These are phyloP conservation scores for Neofusicoccum umdonicola DNA, from an alignment of 2,329 filamentous ascomycete species.

Conservation along the genomic window DNA sequence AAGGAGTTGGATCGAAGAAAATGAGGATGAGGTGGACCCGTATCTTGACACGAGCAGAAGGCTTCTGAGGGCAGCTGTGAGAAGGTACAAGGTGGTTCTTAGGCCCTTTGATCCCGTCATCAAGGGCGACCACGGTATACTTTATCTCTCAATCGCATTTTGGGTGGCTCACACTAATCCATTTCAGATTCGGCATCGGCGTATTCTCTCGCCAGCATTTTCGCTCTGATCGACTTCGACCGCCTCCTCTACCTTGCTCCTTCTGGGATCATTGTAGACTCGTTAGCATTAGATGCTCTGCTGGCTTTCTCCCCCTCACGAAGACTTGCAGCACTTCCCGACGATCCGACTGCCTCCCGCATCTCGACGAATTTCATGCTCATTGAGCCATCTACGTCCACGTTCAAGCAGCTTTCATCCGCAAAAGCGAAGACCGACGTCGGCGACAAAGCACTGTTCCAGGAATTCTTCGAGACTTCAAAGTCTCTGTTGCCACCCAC, in stretches of 20 bases:
- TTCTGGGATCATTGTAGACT: constrained; percentile 47
- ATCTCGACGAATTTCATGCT: constrained; percentile 39
- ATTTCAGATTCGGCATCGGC: constrained; percentile 24
- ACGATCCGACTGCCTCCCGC: constrained; percentile 28
- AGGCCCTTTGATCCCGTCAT: constrained; percentile 43
- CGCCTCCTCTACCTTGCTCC: constrained; percentile 45
- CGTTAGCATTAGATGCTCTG: constrained; percentile 45
- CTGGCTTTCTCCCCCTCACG: constrained; percentile 41
- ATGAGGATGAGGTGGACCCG: constrained; percentile 39
- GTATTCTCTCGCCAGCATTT: constrained; percentile 47
- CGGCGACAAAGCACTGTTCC: constrained; percentile 35
- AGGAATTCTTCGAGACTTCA: constrained; percentile 29
- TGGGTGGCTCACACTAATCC: not conserved
- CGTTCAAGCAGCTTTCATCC: constrained; percentile 31
- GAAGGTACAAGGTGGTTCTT: constrained; percentile 46
- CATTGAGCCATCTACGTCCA: constrained; percentile 34
- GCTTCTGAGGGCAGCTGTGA: constrained; percentile 45
- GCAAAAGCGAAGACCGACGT: constrained; percentile 22
- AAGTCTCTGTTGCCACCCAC: constrained; percentile 31
- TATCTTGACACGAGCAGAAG: constrained; percentile 45
- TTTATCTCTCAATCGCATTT: not conserved
- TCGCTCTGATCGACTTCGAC: constrained; percentile 45
- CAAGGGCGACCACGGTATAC: constrained; percentile 33
- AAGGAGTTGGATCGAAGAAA: constrained; percentile 33
- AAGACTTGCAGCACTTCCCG: constrained; percentile 35